Percentiles rank a stretch among this genome's conserved stretches.
Evolutionary conservation across 257 asterid genomes (phyloP).

Genomic region (Anisodus acutangulus): DNA sequence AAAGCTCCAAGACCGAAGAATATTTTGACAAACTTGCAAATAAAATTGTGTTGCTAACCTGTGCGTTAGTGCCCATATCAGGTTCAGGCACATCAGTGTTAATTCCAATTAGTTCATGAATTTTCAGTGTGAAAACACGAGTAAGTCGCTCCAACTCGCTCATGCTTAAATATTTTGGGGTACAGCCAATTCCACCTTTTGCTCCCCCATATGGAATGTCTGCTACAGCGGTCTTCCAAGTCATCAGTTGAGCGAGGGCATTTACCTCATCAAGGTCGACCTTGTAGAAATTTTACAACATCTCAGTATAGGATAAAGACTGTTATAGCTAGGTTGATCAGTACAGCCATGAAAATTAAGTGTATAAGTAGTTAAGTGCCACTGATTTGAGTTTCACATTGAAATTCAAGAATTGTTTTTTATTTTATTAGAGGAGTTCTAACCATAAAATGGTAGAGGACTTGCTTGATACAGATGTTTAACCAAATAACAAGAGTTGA

Average conservation of each 20-base stretch:
- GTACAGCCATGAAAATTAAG: neutral
- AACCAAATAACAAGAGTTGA: too few species aligned
- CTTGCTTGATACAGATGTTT: neutral
- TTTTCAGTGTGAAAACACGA: conserved; percentile 93
- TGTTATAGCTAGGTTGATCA: neutral
- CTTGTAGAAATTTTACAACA: conserved; percentile 41
- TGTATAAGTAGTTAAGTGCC: too few species aligned
- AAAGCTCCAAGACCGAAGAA: neutral
- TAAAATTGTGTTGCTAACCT: conserved; percentile 36
- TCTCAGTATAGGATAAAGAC: conserved; percentile 31
- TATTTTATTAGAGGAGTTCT: conserved; percentile 2
- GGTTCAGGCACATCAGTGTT: conserved; percentile 96
- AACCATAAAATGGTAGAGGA: conserved; percentile 13
- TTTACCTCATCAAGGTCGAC: conserved; percentile 98
- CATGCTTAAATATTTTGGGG: conserved; percentile 66
- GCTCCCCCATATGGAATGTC: conserved; percentile 98
- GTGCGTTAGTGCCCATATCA: conserved; percentile 94
- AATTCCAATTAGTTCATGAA: conserved; percentile 91
- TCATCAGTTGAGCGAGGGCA: conserved; percentile 98
- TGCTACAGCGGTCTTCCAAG: conserved; percentile 98
- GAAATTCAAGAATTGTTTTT: neutral
- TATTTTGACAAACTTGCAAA: neutral
- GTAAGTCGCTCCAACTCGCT: conserved; percentile 96
- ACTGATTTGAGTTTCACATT: too few species aligned
- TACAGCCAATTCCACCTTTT: conserved; percentile 95